These are phyloP conservation scores for Chaetothyriales sp. DNA, from an alignment of 2,329 filamentous ascomycete genomes.

Conservation along the genomic window DNA sequence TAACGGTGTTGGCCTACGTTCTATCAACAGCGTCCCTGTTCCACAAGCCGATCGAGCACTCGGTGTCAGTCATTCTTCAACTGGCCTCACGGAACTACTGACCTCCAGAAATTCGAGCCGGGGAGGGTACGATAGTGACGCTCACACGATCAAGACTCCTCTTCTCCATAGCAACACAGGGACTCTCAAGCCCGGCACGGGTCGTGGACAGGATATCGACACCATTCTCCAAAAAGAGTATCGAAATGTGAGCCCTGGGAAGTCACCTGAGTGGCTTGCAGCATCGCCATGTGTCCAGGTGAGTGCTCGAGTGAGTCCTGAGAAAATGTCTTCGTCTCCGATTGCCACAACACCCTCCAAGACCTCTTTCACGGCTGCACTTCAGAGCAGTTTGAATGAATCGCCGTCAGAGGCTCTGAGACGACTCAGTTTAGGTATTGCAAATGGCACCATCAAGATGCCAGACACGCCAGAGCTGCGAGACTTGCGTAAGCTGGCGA, in stretches of 20 bases:
- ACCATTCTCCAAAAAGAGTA: not conserved
- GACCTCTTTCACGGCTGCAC: constrained; percentile 3
- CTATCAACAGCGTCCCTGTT: not conserved
- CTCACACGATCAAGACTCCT: constrained; percentile 15
- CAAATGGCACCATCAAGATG: constrained; percentile 6
- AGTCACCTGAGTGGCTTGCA: not conserved
- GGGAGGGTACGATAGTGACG: constrained; percentile 18
- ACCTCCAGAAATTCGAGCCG: constrained; percentile 13
- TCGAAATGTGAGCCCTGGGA: not conserved
- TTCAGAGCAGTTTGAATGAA: constrained; percentile 5
- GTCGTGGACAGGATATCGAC: not conserved
- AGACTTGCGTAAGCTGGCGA: not conserved
- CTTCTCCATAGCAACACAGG: constrained; percentile 8
- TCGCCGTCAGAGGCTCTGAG: constrained; percentile 5
- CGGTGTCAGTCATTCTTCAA: constrained; percentile 10
- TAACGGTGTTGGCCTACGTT: constrained; percentile 1
- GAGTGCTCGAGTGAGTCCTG: not conserved
- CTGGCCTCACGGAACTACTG: constrained; percentile 14
- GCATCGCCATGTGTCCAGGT: not conserved
- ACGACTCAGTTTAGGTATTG: constrained; percentile 3
- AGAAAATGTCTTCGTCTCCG: not conserved
- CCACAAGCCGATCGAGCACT: constrained; percentile 1
- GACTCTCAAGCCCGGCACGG: constrained; percentile 7
- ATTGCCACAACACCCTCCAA: constrained; percentile 1
- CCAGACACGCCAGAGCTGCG: constrained; percentile 1